A percentile compares a stretch with the other conserved stretches of the same genome.
phyloP scores from a whole-genome alignment of 129 eudicot species.

The Lactuca saligna region DNA sequence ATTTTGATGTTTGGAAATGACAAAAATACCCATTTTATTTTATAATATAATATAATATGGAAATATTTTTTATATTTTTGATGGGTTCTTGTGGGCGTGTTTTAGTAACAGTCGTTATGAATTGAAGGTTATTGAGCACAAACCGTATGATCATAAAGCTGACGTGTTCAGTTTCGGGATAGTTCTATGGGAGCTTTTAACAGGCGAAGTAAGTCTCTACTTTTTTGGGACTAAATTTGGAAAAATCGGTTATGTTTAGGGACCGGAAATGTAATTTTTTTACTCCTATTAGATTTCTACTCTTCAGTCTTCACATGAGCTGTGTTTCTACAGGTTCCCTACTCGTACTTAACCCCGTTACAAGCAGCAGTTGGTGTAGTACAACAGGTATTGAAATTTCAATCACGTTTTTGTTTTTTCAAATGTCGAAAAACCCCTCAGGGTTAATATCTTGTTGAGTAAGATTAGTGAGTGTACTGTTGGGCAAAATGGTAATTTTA shows the following conservation, averaged over 20 bases:
- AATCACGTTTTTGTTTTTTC: background rate
- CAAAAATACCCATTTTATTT: background rate
- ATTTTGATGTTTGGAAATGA: background rate
- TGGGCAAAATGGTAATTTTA: background rate
- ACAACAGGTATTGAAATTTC: conserved; percentile 42
- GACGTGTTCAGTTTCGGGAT: conserved; percentile 80
- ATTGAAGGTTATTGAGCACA: conserved; percentile 77
- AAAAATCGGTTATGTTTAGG: too few species aligned
- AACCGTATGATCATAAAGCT: conserved; percentile 81
- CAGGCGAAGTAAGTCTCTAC: conserved; percentile 59
- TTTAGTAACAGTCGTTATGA: conserved; percentile 36
- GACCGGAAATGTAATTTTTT: too few species aligned
- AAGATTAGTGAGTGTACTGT: background rate
- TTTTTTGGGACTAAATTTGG: too few species aligned
- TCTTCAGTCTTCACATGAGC: conserved; percentile 8
- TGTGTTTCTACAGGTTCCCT: conserved; percentile 43
- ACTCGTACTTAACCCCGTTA: conserved; percentile 54
- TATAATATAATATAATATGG: too few species aligned
- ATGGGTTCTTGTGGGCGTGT: conserved; percentile 29
- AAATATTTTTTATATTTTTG: background rate
- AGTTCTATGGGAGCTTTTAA: conserved; percentile 79
- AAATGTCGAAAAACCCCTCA: background rate
- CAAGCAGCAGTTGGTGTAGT: conserved; percentile 78
- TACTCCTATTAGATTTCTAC: background rate
- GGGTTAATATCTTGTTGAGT: background rate